Percentiles rank a stretch among this genome's conserved stretches.
Evolutionary conservation across 2,329 filamentous ascomycete genomes (phyloP).

Genomic region (Myriosclerotinia curreyana): DNA sequence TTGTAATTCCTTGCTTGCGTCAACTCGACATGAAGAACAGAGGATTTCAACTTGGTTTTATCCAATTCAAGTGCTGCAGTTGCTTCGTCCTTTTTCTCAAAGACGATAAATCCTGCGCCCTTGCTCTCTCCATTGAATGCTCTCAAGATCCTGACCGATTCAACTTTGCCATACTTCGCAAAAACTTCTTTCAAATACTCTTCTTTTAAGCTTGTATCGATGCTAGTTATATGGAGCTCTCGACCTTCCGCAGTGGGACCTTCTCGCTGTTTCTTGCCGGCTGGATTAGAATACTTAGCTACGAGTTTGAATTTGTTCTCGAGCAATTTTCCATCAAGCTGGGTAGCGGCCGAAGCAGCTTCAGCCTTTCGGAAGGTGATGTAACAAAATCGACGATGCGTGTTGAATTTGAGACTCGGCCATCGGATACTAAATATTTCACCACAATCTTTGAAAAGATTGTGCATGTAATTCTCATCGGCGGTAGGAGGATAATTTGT

Average conservation of each 20-base stretch:
- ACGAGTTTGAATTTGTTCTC: conserved; percentile 67
- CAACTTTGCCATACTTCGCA: conserved; percentile 70
- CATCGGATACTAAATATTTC: conserved; percentile 83
- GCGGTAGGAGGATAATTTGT: conserved; percentile 82
- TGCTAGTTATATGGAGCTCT: conserved; percentile 74
- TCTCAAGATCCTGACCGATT: conserved; percentile 67
- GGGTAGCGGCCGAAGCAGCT: conserved; percentile 68
- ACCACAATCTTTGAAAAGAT: conserved; percentile 71
- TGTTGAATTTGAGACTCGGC: conserved; percentile 86
- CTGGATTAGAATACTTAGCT: conserved; percentile 82
- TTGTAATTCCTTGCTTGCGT: conserved; percentile 57
- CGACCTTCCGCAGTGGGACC: conserved; percentile 83
- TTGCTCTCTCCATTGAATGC: conserved; percentile 66
- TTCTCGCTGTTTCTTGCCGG: conserved; percentile 70
- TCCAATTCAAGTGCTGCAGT: conserved; percentile 66
- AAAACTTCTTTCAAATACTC: conserved; percentile 70
- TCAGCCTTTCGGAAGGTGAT: conserved; percentile 74
- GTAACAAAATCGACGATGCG: conserved; percentile 90
- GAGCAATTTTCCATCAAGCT: conserved; percentile 68
- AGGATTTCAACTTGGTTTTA: conserved; percentile 64
- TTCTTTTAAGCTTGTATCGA: conserved; percentile 62
- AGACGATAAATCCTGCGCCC: conserved; percentile 79
- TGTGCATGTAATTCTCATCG: conserved; percentile 66
- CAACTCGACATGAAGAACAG: conserved; percentile 64
- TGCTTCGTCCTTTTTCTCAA: conserved; percentile 66